Base-by-base conservation (phyloP, 2,329 filamentous ascomycete species). In the Ascochyta rabiei region DNA sequence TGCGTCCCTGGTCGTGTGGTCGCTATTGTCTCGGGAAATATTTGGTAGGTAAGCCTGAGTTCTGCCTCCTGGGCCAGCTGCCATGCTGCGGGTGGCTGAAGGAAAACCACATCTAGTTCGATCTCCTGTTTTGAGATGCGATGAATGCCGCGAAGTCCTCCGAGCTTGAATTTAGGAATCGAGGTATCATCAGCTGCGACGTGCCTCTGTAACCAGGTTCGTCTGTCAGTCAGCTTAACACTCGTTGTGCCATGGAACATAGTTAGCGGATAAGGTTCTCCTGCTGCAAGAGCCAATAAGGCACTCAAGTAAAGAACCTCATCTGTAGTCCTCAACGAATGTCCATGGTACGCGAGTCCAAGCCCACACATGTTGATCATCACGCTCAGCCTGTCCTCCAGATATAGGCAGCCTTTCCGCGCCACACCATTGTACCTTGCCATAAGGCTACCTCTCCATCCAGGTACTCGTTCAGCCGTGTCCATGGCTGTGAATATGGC, bases 291-390 rank as follows among this genome's bases (percentile, higher is more conserved):
- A 5, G 59, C 55, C 3, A 64, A 26, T 6, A 64, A 13, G 3
- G 37, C 26, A 10, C 50, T 51, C 19, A 51, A 12, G 33, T 57
- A 64, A 0, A 60, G 19, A 1, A 62, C 23, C 2, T 57, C 47
- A 7, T 64, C 61, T 13, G 13, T 44, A n/a, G 24, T 56, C 4
- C 28, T 28, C 8, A 52, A 2, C 5, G 19, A 23, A 0, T 31
- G 33, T 16, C 59, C 61, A 5, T 13, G 31, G 15, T 64, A 64
- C 3, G 61, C 59, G n/a, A 64, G 44, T 10, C 40, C 59, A 21
- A 60, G 34, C 4, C 56, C 52, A 40, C 47, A 45, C 41, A 57
- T 60, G 8, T 64, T 64, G 15, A 64, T 47, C 47, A 59, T 58
- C 24, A 64, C 50, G 28, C 59, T 60, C 7, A 64, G 23, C 10